Base-by-base conservation (phyloP, 768 basidiomycete species). In the Lactarius psammicola region DNA sequence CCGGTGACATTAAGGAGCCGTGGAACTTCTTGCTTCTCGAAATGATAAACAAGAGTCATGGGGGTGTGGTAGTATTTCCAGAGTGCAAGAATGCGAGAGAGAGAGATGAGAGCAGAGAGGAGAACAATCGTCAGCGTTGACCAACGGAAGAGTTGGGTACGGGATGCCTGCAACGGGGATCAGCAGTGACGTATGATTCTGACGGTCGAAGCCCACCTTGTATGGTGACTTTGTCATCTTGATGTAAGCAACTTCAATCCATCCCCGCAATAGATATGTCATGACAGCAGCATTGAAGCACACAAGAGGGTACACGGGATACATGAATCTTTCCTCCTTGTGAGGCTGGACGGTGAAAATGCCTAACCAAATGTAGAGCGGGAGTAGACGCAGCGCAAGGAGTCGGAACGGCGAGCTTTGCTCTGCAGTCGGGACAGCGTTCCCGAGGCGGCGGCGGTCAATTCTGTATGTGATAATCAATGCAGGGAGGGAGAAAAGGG, bases 311-410 rank as follows among this genome's bases (percentile, higher is more conserved):
- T 96, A 98, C 2, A 85, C 89, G 0, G 97, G 96, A 76, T 88
- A 98, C 87, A 98, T 90, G 79, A 99, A 99, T n/a, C 97, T 83
- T 74, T 99, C 97, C 76, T 99, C 97, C 78, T 99, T 99, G 77
- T 99, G 97, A 1, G 89, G 79, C 77, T 98, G 96, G 3, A 80
- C 70, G 4, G 86, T 87, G 69, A 99, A 78, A 67, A 97, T 88
- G 1, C 76, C 83, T 55, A 88, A 71, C 96, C 97, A 98, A n/a
- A 98, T 69, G 77, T 98, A 98, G 67, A 96, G 80, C 0, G 94
- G 94, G n/a, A 83, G 75, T n/a, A 98, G 80, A 42, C 95, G 84
- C 62, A 96, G 75, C 4, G 82, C 83, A 55, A 98, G 78, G 54
- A 93, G 75, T 1, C 84, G 88, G 72, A 89, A 94, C 0, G 94